Percentiles rank a stretch among this genome's conserved stretches.
Conservation (phyloP, 345 rosid species). For the Pistacia atlantica region DNA sequence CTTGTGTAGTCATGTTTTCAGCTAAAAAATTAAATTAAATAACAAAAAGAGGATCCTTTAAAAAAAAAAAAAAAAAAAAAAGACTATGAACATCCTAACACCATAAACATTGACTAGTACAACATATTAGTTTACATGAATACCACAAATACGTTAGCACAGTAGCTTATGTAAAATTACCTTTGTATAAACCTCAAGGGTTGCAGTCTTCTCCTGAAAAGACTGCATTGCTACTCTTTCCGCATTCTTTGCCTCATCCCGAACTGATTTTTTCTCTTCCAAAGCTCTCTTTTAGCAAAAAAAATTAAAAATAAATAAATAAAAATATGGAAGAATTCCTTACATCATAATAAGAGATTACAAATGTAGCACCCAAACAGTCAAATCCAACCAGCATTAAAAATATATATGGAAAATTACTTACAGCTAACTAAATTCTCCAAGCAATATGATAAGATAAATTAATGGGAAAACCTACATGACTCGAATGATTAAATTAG, state of each 20-base stretch:
- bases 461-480: neutral
- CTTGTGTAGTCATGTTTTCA: neutral
- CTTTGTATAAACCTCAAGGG: constrained; percentile 75
- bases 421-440: neutral
- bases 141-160: neutral
- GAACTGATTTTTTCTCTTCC: constrained; percentile 73
- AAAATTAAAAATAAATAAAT: neutral
- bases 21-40: neutral
- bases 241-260: constrained; percentile 71
- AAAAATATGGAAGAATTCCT: neutral
- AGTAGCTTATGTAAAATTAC: constrained; percentile 38
- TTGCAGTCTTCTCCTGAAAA: constrained; percentile 69
- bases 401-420: neutral
- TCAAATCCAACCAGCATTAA: constrained; percentile 3
- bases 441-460: constrained; percentile 3
- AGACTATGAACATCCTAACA: neutral
- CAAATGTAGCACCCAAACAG: neutral
- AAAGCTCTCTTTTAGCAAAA: constrained; percentile 56
- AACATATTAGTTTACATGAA: neutral
- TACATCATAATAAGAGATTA: neutral
- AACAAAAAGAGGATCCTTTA: no score
- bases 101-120: neutral
- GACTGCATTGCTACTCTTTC: constrained; percentile 67
- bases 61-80: neutral
- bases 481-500: neutral